A percentile compares a stretch with the other conserved stretches of the same genome.
phyloP scores from a whole-genome alignment of 805 yeast species.

The Barnettozyma sucrosica region DNA sequence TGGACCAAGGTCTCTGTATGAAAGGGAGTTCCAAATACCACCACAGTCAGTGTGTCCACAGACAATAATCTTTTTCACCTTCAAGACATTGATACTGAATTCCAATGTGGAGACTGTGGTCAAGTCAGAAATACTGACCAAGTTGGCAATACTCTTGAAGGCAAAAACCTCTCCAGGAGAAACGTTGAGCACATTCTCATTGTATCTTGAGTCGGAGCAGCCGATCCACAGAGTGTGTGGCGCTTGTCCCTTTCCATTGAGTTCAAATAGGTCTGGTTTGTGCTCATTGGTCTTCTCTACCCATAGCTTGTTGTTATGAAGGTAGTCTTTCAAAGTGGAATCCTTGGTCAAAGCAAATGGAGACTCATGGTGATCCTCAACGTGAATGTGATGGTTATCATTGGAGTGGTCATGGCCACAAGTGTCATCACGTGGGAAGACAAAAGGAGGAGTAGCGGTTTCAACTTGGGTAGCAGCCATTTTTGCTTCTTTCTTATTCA shows the following conservation, averaged over 20 bases:
- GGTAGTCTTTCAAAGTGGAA: constrained; percentile 43
- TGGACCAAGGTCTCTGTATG: constrained; percentile 58
- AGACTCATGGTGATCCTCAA: constrained; percentile 10
- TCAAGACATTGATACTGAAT: constrained; percentile 79
- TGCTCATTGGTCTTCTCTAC: constrained; percentile 33
- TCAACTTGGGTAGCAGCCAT: constrained; percentile 9
- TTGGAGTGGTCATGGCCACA: constrained; percentile 10
- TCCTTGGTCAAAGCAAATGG: constrained; percentile 36
- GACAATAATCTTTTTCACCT: constrained; percentile 73
- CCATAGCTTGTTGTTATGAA: constrained; percentile 40
- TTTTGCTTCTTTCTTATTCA: constrained; percentile 1
- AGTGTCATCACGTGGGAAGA: constrained; percentile 2
- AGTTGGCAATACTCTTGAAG: constrained; percentile 82
- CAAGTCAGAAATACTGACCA: constrained; percentile 60
- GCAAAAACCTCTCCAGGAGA: constrained; percentile 90
- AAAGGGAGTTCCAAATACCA: constrained; percentile 77
- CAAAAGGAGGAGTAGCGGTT: constrained; percentile 1
- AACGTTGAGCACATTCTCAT: constrained; percentile 70
- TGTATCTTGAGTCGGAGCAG: constrained; percentile 87
- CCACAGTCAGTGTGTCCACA: constrained; percentile 97
- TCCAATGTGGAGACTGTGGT: constrained; percentile 76
- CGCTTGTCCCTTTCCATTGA: constrained; percentile 74
- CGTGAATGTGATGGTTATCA: neutral
- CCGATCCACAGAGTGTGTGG: constrained; percentile 95
- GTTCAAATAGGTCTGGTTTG: constrained; percentile 23